Evolutionary conservation across 1,284 basidiomycete species (phyloP).

Genomic region (Cutaneotrichosporon cutaneum): DNA sequence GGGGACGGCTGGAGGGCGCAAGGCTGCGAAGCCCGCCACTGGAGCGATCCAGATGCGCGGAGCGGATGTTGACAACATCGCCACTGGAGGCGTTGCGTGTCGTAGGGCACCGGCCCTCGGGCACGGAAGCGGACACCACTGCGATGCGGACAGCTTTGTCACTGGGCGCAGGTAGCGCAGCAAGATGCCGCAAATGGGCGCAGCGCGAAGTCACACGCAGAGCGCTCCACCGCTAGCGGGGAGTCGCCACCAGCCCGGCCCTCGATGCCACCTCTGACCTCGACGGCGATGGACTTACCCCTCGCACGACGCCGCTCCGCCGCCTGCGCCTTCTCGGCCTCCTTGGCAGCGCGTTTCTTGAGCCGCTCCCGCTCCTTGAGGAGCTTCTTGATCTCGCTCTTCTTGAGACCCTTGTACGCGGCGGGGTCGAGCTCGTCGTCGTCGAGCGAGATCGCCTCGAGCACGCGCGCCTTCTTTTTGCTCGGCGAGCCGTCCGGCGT

Average conservation of each 20-base stretch:
- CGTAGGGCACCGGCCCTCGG: too few species aligned
- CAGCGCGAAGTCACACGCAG: too few species aligned
- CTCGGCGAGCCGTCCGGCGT: constrained; percentile 24
- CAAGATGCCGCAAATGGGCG: too few species aligned
- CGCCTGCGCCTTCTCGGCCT: constrained; percentile 52
- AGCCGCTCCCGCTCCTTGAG: constrained; percentile 48
- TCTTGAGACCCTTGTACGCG: constrained; percentile 39
- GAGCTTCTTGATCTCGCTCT: constrained; percentile 45
- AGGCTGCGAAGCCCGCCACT: background rate
- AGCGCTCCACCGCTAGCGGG: too few species aligned
- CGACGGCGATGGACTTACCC: constrained; percentile 49
- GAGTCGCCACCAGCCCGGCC: too few species aligned
- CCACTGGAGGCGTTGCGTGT: too few species aligned
- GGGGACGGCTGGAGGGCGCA: too few species aligned
- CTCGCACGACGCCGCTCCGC: constrained; percentile 71
- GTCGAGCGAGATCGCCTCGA: constrained; percentile 11
- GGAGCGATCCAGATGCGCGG: too few species aligned
- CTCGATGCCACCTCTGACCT: background rate
- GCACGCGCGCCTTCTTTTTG: constrained; percentile 43
- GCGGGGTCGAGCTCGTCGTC: constrained; percentile 30
- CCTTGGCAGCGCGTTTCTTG: constrained; percentile 70
- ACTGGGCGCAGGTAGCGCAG: too few species aligned
- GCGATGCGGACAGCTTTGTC: too few species aligned
- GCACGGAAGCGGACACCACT: too few species aligned
- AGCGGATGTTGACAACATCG: too few species aligned